Percentiles rank a stretch among this genome's conserved stretches.
These are phyloP conservation scores for Ceratobasidium theobromae DNA, from an alignment of 1,284 basidiomycete species.

Conservation along the genomic window DNA sequence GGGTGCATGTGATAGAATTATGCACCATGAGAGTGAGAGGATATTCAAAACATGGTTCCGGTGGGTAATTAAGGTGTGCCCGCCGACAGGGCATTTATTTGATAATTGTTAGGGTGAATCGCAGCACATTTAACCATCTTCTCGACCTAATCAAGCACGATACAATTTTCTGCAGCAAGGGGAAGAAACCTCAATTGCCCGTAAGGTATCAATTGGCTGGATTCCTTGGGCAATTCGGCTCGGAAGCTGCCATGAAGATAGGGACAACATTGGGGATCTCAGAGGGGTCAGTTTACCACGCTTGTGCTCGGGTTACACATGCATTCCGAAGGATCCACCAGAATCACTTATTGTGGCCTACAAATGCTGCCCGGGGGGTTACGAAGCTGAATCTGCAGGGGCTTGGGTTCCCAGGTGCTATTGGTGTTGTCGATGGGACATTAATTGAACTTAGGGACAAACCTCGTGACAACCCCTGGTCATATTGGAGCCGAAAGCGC, in stretches of 20 bases:
- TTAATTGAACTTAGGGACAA: constrained; percentile 37
- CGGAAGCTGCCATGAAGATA: constrained; percentile 21
- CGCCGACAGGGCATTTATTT: background rate
- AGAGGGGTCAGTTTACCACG: constrained; percentile 35
- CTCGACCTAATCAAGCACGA: constrained; percentile 31
- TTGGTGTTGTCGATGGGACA: constrained; percentile 40
- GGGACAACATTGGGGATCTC: constrained; percentile 26
- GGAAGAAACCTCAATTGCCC: constrained; percentile 33
- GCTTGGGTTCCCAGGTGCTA: constrained; percentile 38
- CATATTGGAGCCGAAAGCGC: constrained; percentile 38
- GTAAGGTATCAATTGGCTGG: constrained; percentile 37
- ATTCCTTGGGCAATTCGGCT: constrained; percentile 34
- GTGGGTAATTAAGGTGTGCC: background rate
- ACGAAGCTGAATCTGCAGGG: constrained; percentile 36
- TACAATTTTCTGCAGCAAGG: constrained; percentile 31
- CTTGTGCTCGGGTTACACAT: constrained; percentile 32
- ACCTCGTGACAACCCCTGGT: constrained; percentile 34
- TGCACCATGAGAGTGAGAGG: background rate
- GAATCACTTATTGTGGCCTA: constrained; percentile 34
- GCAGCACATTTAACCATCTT: constrained; percentile 26
- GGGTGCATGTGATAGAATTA: background rate
- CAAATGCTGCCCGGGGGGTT: constrained; percentile 6
- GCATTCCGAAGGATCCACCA: constrained; percentile 31
- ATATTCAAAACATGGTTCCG: background rate
- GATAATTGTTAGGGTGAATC: constrained; percentile 29